phyloP scores from a whole-genome alignment of 257 asterid species.

The Oldenlandia corymbosa region DNA sequence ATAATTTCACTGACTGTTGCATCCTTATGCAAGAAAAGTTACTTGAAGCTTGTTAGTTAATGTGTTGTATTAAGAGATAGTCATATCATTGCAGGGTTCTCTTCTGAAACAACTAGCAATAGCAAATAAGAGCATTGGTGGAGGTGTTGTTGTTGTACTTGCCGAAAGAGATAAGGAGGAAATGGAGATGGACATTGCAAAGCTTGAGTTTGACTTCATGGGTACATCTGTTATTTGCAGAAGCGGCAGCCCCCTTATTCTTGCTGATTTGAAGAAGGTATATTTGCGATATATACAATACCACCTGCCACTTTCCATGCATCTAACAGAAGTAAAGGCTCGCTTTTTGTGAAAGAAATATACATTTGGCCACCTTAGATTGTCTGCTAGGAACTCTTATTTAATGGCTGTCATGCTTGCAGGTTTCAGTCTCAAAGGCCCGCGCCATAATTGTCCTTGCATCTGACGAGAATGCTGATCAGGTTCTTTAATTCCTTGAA shows the following conservation, averaged over 20 bases:
- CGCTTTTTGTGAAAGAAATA: neutral
- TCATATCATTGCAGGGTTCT: constrained; percentile 66
- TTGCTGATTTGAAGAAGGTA: constrained; percentile 93
- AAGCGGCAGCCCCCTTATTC: constrained; percentile 97
- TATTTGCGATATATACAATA: constrained; percentile 2
- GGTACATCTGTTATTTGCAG: constrained; percentile 93
- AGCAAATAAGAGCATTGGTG: constrained; percentile 96
- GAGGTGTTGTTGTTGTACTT: constrained; percentile 90
- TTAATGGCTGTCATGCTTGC: constrained; percentile 18
- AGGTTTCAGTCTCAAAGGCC: constrained; percentile 98
- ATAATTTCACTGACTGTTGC: neutral
- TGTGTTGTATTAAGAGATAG: constrained; percentile 13
- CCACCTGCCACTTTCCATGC: neutral
- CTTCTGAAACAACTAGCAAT: constrained; percentile 92
- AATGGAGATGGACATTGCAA: constrained; percentile 92
- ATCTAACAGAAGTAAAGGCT: neutral
- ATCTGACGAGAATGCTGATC: constrained; percentile 98
- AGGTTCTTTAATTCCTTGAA: constrained; percentile 38
- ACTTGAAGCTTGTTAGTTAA: neutral
- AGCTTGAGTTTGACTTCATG: constrained; percentile 91
- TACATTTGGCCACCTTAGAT: constrained; percentile 10
- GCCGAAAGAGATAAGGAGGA: constrained; percentile 99
- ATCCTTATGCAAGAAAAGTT: neutral
- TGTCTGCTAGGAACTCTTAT: constrained; percentile 7
- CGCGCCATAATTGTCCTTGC: constrained; percentile 93